Evolutionary conservation across 2,329 filamentous ascomycete genomes (phyloP).

Genomic region (Chrysoporthe austroafricana): DNA sequence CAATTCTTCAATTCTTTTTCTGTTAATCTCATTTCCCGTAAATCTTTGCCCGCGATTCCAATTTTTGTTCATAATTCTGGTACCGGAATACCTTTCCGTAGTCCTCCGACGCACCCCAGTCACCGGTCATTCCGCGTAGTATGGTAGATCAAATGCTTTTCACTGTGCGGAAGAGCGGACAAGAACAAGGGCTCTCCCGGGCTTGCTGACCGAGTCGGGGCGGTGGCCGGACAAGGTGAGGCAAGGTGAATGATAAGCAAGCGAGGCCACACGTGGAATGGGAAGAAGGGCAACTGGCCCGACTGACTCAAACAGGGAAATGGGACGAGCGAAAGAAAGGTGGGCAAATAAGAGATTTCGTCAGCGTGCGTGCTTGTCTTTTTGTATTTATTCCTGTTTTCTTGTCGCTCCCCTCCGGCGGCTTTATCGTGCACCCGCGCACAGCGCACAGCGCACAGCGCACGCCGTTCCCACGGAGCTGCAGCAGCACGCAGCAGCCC

Average conservation of each 20-base stretch:
- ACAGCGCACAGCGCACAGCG: slow-evolving; percentile 5
- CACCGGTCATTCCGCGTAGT: background rate
- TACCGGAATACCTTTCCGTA: slow-evolving; percentile 5
- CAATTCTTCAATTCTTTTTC: background rate
- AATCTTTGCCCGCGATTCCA: background rate
- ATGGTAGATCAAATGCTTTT: background rate
- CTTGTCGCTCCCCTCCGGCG: background rate
- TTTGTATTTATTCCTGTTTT: background rate
- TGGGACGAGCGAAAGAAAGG: background rate
- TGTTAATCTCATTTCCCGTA: background rate
- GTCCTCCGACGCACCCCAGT: slow-evolving; percentile 5
- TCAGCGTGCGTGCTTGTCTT: background rate
- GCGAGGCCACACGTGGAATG: background rate
- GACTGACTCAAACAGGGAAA: background rate
- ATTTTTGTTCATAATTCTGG: background rate
- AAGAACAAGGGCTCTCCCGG: slow-evolving; percentile 4
- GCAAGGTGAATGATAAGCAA: slow-evolving; percentile 2
- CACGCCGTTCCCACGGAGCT: background rate
- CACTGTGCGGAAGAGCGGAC: slow-evolving; percentile 1
- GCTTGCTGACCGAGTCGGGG: slow-evolving; percentile 11
- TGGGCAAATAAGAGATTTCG: background rate
- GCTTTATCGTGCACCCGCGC: background rate
- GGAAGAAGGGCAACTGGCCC: background rate
- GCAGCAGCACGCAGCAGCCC: slow-evolving; percentile 7
- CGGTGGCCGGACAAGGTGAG: background rate